Conservation (phyloP, 2,329 filamentous ascomycete species). For the Conoideocrella luteorostrata region DNA sequence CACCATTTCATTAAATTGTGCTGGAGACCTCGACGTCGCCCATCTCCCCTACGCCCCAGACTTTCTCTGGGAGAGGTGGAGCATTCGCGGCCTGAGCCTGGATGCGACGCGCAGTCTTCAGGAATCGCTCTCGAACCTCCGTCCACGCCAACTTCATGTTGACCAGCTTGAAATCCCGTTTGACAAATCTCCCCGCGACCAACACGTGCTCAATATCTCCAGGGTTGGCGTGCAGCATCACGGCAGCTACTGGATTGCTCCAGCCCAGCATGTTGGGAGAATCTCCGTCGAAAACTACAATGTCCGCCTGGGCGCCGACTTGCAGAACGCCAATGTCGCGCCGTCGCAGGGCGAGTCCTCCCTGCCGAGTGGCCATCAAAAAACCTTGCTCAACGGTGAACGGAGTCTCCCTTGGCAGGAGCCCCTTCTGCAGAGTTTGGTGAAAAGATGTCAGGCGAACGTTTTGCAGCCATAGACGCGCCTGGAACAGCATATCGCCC, state of each 20-base stretch:
- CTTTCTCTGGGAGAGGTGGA: no score
- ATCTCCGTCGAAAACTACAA: conserved; percentile 45
- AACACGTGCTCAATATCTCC: conserved; percentile 46
- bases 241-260: conserved; percentile 48
- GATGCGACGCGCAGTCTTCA: neutral
- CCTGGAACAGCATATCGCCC: conserved; percentile 44
- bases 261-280: conserved; percentile 46
- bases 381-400: conserved; percentile 44
- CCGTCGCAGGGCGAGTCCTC: conserved; percentile 44
- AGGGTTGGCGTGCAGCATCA: conserved; percentile 48
- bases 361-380: conserved; percentile 45
- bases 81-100: no score
- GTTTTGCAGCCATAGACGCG: conserved; percentile 47
- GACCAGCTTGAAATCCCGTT: conserved; percentile 9
- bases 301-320: conserved; percentile 40
- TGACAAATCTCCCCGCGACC: conserved; percentile 42
- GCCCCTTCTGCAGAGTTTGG: conserved; percentile 31
- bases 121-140: neutral
- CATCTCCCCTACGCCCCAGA: no score
- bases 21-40: no score
- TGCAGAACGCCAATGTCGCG: conserved; percentile 43
- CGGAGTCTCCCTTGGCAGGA: conserved; percentile 40
- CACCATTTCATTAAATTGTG: no score
- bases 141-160: neutral
- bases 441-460: conserved; percentile 32